Conservation (phyloP, 2,329 filamentous ascomycete species). For the Grosmannia clavigera region DNA sequence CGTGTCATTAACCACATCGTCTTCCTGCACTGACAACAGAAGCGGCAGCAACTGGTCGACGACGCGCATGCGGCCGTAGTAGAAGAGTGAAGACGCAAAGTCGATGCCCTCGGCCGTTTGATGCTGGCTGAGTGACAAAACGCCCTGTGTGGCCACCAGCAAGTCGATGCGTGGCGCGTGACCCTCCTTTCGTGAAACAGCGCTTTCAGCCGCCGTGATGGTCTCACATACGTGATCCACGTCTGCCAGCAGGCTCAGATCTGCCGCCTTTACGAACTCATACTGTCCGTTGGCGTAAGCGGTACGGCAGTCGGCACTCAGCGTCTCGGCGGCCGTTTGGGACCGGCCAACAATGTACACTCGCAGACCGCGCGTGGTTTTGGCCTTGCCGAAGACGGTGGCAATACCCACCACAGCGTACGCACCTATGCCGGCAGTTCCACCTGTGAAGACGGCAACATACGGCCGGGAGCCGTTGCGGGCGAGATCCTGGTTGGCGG, state of each 20-base stretch:
- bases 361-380: constrained; percentile 14
- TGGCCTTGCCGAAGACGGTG: constrained; percentile 3
- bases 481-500: constrained; percentile 9
- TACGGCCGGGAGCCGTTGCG: constrained; percentile 4
- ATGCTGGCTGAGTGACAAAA: constrained; percentile 5
- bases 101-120: constrained; percentile 22
- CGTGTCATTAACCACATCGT: not conserved
- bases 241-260: constrained; percentile 21
- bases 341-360: constrained; percentile 20
- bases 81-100: constrained; percentile 17
- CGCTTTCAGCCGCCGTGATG: constrained; percentile 17
- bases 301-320: constrained; percentile 17
- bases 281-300: constrained; percentile 20
- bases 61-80: constrained; percentile 20
- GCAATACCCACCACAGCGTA: constrained; percentile 9
- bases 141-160: constrained; percentile 19
- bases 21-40: constrained; percentile 4
- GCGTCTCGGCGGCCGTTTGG: constrained; percentile 9
- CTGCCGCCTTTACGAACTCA: constrained; percentile 19
- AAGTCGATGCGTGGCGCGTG: constrained; percentile 19
- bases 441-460: constrained; percentile 13
- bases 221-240: constrained; percentile 20
- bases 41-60: constrained; percentile 21
- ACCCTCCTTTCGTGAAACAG: constrained; percentile 2
- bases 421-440: constrained; percentile 14